These are phyloP conservation scores for Lactarius pseudohatsudake DNA, from an alignment of 768 basidiomycete genomes.

Conservation along the genomic window DNA sequence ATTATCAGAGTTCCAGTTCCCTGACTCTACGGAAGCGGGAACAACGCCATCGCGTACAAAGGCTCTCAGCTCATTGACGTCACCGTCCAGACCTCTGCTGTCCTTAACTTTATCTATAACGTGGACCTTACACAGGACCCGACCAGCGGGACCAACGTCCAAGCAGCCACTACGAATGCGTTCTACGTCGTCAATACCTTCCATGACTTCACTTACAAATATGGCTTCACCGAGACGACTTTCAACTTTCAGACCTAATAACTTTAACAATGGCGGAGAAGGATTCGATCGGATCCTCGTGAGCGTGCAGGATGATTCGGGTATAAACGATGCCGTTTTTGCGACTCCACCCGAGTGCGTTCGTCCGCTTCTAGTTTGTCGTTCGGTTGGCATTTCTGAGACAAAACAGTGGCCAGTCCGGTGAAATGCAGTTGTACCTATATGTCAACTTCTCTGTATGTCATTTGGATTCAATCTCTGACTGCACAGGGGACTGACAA, in stretches of 20 bases:
- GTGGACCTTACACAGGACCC: constrained; percentile 40
- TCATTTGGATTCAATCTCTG: constrained; percentile 20
- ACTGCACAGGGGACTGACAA: background rate
- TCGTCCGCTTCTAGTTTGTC: background rate
- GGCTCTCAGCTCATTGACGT: constrained; percentile 26
- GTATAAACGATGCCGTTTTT: constrained; percentile 46
- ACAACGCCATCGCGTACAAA: constrained; percentile 42
- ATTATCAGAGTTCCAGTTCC: background rate
- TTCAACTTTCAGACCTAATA: constrained; percentile 64
- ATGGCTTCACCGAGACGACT: constrained; percentile 58
- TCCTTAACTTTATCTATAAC: constrained; percentile 42
- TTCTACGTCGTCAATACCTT: constrained; percentile 56
- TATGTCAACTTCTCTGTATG: constrained; percentile 33
- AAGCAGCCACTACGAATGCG: constrained; percentile 54
- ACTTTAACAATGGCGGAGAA: constrained; percentile 35
- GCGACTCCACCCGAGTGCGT: constrained; percentile 45
- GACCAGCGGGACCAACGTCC: constrained; percentile 46
- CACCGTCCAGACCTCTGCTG: constrained; percentile 41
- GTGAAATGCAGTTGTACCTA: constrained; percentile 46
- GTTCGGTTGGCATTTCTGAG: background rate
- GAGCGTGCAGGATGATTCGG: constrained; percentile 50
- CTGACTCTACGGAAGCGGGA: constrained; percentile 32
- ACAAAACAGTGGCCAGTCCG: constrained; percentile 37
- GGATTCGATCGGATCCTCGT: constrained; percentile 51
- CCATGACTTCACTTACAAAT: constrained; percentile 38